Evolutionary conservation across 2,329 filamentous ascomycete genomes (phyloP).

Genomic region (Gnomoniopsis sp.): DNA sequence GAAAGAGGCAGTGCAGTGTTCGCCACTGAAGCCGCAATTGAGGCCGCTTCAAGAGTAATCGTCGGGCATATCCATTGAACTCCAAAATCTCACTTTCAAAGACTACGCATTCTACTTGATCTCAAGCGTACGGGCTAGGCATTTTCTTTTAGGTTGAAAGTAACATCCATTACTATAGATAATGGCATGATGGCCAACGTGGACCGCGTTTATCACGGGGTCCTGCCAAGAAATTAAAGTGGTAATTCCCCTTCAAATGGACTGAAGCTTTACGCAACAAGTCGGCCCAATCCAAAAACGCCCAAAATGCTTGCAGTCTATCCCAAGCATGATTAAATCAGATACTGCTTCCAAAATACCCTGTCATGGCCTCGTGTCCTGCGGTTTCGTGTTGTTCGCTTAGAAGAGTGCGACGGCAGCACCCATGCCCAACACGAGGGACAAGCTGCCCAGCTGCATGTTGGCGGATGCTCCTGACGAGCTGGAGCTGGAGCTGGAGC

Average conservation of each 20-base stretch:
- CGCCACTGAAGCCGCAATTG: too few species aligned
- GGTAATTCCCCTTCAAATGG: not conserved
- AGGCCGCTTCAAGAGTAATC: too few species aligned
- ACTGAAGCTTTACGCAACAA: not conserved
- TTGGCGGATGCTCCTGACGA: not conserved
- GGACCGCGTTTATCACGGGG: not conserved
- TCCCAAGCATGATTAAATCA: not conserved
- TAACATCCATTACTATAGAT: not conserved
- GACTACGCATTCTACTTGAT: too few species aligned
- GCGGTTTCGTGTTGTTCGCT: not conserved
- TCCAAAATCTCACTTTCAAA: too few species aligned
- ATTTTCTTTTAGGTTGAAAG: too few species aligned
- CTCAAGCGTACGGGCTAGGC: too few species aligned
- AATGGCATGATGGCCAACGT: not conserved
- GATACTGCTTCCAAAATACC: not conserved
- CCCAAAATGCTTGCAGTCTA: not conserved
- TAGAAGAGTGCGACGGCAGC: conserved; percentile 9
- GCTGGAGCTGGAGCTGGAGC: not conserved
- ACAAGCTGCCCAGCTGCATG: conserved; percentile 3
- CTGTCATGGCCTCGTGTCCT: not conserved
- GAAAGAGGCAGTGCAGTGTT: too few species aligned
- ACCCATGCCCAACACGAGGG: conserved; percentile 3
- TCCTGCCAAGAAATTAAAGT: not conserved
- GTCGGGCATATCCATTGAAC: too few species aligned
- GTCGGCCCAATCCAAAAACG: not conserved